These are phyloP conservation scores for Discostella pseudostelligera DNA, from an alignment of 108 stramenopile species.

Conservation along the genomic window DNA sequence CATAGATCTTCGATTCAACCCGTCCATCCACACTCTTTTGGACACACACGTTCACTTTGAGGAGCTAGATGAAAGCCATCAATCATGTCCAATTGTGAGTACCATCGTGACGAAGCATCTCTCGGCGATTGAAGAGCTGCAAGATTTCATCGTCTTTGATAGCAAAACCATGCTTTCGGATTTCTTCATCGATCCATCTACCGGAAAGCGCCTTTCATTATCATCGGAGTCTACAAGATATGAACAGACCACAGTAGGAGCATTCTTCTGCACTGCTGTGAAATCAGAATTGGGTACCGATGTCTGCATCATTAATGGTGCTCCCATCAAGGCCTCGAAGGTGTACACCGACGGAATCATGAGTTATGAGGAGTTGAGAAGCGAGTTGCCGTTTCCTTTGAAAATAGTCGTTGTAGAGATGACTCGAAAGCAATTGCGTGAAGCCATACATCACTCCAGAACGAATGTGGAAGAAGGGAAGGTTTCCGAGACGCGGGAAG, in stretches of 20 bases:
- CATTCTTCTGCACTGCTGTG: conserved; percentile 61
- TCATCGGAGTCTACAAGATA: conserved; percentile 63
- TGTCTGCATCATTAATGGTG: conserved; percentile 71
- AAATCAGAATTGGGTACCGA: conserved; percentile 66
- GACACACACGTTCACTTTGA: conserved; percentile 34
- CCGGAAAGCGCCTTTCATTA: conserved; percentile 32
- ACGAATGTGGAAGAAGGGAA: conserved; percentile 53
- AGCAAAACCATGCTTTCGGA: conserved; percentile 29
- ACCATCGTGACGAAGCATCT: conserved; percentile 58
- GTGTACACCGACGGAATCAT: conserved; percentile 49
- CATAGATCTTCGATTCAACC: conserved; percentile 66
- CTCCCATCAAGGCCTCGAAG: conserved; percentile 67
- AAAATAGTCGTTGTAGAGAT: conserved; percentile 78
- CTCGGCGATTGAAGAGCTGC: conserved; percentile 49
- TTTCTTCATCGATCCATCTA: conserved; percentile 25
- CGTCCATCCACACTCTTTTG: conserved; percentile 7
- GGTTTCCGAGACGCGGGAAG: conserved; percentile 20
- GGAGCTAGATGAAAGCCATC: conserved; percentile 46
- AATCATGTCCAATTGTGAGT: conserved; percentile 45
- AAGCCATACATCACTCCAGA: conserved; percentile 67
- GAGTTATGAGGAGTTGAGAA: conserved; percentile 66
- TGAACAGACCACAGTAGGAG: conserved; percentile 69
- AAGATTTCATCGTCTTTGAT: conserved; percentile 60
- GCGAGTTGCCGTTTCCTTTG: conserved; percentile 83
- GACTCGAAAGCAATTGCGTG: conserved; percentile 53